Evolutionary conservation across 2,329 filamentous ascomycete species (phyloP), one percentile per base, ranked within the genome.

Genomic region (Colletotrichum tanaceti): DNA sequence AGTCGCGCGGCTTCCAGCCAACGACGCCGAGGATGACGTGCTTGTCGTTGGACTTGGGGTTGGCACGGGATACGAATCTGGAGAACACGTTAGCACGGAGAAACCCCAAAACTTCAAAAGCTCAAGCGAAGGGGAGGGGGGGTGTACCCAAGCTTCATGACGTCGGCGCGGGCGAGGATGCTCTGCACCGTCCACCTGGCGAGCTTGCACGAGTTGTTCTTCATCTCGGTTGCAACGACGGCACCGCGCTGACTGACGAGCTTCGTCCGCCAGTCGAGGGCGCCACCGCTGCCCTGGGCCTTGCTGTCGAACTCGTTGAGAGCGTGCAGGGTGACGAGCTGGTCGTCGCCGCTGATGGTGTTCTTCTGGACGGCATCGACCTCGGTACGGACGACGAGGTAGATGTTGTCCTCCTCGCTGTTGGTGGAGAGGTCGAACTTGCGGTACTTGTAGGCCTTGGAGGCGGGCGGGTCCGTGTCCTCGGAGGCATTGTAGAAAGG

Each of bases 161-260:
- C 87, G 79, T 99, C 96, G n/a, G 96, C 94, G 84, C 94, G 94
- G 79, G 95, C 94, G 67, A 99, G 89, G 77, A 99, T 98, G 77
- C 92, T 93, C 86, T 99, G 96, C 50, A 95, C 93, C 39, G 96
- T 97, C 96, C 96, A 99, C 79, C 96, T 88, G 67, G 96, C 96
- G 71, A 99, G 90, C 87, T 99, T 99, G 91, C 93, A 97, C 78
- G 90, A 94, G 89, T 99, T 99, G 89, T 99, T 99, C 93, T 99
- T 99, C 96, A 99, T 99, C 86, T 99, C 96, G 14, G 96, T 99
- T 22, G 96, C 96, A 32, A 99, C 92, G 50, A 99, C 95, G 65
- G 96, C 96, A 89, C 96, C 96, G 76, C 96, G 92, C 85, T 98
- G 94, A 75, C 91, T 93, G 72, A 93, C 92, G 70, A 99, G 89